A percentile compares a stretch with the other conserved stretches of the same genome.
Conservation (phyloP, 371 early-diverging fungal species). For the Chytridium lagenaria region DNA sequence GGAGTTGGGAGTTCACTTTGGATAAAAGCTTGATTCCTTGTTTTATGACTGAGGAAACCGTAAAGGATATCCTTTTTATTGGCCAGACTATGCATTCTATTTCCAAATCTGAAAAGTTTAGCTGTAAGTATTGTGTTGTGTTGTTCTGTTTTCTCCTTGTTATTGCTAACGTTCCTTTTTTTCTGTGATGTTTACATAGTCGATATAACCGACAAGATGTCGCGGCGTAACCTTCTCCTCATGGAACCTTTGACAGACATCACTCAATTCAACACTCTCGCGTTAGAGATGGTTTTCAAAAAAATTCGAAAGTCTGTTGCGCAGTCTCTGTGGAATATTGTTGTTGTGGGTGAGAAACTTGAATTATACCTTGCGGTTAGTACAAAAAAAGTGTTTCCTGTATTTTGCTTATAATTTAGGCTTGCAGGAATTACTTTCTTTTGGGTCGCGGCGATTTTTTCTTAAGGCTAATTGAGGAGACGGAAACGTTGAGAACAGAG, state of each 20-base stretch:
- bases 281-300: constrained; percentile 37
- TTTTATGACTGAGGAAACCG: constrained; percentile 59
- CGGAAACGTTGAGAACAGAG: constrained; percentile 50
- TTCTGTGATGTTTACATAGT: constrained; percentile 9
- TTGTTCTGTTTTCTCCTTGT: too few species aligned
- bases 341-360: constrained; percentile 68
- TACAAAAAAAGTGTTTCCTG: too few species aligned
- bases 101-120: constrained; percentile 30
- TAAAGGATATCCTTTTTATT: constrained; percentile 72
- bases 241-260: background rate
- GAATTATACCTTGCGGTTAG: constrained; percentile 58
- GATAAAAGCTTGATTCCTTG: constrained; percentile 58
- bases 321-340: constrained; percentile 71
- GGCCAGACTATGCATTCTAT: constrained; percentile 76
- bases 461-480: constrained; percentile 66
- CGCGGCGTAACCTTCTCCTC: constrained; percentile 13
- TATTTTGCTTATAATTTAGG: too few species aligned
- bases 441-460: constrained; percentile 75
- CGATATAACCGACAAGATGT: constrained; percentile 10
- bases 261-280: constrained; percentile 29
- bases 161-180: background rate
- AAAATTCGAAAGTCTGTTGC: constrained; percentile 66
- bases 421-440: constrained; percentile 70
- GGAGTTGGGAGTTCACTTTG: constrained; percentile 64
- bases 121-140: background rate